A percentile compares a stretch with the other conserved stretches of the same genome.
Evolutionary conservation across 2,329 filamentous ascomycete species (phyloP).

Genomic region (Sporothrix globosa): DNA sequence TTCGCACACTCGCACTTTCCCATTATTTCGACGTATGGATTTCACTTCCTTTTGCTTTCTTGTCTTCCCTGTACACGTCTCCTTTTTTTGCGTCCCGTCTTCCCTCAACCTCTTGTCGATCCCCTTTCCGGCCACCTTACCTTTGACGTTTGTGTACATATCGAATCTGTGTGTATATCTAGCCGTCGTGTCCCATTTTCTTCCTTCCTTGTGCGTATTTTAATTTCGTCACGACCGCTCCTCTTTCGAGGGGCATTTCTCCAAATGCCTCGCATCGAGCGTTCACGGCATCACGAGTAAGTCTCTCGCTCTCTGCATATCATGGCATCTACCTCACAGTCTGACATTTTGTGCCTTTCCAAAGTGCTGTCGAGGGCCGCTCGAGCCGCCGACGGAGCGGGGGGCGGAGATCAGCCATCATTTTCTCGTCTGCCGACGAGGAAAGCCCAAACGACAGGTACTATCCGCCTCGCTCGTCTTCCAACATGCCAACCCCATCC

Average conservation of each 20-base stretch:
- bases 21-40: not conserved
- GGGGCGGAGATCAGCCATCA: not conserved
- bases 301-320: not conserved
- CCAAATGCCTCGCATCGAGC: slow-evolving; percentile 13
- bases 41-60: not conserved
- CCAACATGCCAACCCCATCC: not conserved
- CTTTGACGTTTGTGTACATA: not conserved
- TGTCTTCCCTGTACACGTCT: not conserved
- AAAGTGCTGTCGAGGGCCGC: not conserved
- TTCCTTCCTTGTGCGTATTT: not conserved
- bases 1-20: not conserved
- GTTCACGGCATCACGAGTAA: slow-evolving; percentile 28
- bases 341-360: not conserved
- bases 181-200: not conserved
- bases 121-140: not conserved
- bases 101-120: not conserved
- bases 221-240: not conserved
- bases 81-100: not conserved
- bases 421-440: not conserved
- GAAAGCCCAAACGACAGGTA: not conserved
- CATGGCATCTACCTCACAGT: not conserved
- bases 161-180: not conserved
- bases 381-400: not conserved
- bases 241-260: not conserved
- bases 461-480: slow-evolving; percentile 17